Conservation (phyloP, 495 filamentous ascomycete species). For the Podospora pseudoanserina region DNA sequence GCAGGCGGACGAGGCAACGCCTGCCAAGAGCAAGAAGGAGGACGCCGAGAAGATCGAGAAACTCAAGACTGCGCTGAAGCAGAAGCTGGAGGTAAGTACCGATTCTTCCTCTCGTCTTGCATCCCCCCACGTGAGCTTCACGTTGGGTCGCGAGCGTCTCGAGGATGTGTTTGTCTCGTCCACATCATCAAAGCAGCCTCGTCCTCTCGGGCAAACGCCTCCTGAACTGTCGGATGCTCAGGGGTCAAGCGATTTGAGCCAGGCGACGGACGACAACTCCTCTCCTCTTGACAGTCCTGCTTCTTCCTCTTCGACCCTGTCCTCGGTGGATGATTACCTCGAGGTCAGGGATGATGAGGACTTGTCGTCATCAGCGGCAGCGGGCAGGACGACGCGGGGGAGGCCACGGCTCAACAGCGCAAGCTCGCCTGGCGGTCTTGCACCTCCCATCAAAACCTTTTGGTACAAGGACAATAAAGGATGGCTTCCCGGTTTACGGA, state of each 20-base stretch:
- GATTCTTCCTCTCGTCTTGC: conserved; percentile 13
- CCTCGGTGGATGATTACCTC: background rate
- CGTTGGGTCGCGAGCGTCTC: conserved; percentile 5
- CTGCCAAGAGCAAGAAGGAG: conserved; percentile 41
- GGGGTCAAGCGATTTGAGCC: background rate
- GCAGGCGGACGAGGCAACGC: conserved; percentile 8
- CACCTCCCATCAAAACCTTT: background rate
- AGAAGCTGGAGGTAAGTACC: conserved; percentile 46
- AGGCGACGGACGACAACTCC: background rate
- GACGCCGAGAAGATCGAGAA: conserved; percentile 51
- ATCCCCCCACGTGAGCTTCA: conserved; percentile 15
- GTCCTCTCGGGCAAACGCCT: conserved; percentile 3
- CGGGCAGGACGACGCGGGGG: background rate
- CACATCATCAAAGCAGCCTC: background rate
- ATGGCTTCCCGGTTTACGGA: background rate
- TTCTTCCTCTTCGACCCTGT: background rate
- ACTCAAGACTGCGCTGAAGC: conserved; percentile 43
- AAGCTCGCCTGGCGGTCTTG: background rate
- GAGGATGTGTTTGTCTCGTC: background rate
- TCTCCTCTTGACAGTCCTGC: background rate
- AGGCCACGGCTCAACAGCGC: background rate
- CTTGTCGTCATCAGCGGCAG: no score
- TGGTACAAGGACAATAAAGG: background rate
- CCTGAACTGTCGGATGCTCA: background rate
- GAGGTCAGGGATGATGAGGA: background rate